These are phyloP conservation scores for Pseudogymnoascus sp. DNA, from an alignment of 2,329 filamentous ascomycete genomes.

Conservation along the genomic window DNA sequence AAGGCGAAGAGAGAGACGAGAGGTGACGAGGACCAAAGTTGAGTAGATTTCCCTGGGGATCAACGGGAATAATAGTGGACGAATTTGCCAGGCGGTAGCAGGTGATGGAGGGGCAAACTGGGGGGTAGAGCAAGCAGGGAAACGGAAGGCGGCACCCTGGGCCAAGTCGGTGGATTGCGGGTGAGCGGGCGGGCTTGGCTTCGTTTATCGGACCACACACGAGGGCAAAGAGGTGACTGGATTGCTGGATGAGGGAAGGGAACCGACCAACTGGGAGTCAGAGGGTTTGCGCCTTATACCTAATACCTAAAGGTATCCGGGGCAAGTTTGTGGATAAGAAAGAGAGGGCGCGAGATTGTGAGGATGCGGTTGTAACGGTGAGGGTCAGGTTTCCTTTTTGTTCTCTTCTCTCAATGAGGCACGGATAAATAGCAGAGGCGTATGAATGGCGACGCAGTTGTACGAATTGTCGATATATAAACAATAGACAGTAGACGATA, in stretches of 20 bases:
- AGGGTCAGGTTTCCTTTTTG: background rate
- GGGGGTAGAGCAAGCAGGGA: background rate
- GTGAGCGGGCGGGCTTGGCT: conserved; percentile 4
- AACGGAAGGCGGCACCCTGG: background rate
- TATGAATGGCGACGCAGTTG: background rate
- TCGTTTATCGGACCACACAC: conserved; percentile 3
- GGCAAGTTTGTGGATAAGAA: background rate
- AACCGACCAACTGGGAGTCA: too few relatives aligned
- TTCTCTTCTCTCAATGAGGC: background rate
- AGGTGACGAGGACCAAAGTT: background rate
- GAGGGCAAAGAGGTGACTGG: background rate
- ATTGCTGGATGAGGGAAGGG: background rate
- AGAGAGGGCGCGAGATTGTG: background rate
- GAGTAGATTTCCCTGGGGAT: background rate
- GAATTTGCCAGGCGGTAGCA: background rate
- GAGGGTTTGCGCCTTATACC: too few relatives aligned
- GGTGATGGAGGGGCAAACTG: background rate
- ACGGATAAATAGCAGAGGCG: too few relatives aligned
- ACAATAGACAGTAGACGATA: background rate
- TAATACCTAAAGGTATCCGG: background rate
- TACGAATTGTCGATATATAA: background rate
- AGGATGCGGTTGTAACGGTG: background rate
- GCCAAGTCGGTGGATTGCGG: conserved; percentile 7
- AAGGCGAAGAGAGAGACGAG: background rate
- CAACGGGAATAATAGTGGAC: background rate